Evolutionary conservation across 1,139 yeast species (phyloP), one percentile per base, ranked within the genome.

Genomic region (Lodderomyces orthopsilosis): DNA sequence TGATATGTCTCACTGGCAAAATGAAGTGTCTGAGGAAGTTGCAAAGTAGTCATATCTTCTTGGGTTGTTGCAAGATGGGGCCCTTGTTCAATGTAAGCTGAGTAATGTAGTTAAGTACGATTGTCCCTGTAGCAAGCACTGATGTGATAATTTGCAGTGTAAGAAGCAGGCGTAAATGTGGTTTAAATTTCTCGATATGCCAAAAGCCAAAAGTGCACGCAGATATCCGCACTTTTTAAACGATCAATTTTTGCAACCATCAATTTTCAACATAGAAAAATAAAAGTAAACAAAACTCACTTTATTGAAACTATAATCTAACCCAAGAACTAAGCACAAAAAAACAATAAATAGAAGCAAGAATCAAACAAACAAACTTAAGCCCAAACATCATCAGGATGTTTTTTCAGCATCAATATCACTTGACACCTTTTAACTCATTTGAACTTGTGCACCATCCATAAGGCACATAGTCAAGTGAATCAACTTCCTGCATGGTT

Each of bases 381-480:
- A 19, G 10, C 37, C 4, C 12, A 30, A 6, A 6, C 34, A 30
- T 14, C 18, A 9, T 15, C 34, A 15, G 15, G 19, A 30, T 30
- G 26, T 12, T 13, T 19, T 34, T 18, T 34, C 21, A 19, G 23
- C 35, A 30, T 4, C 9, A 10, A 30, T 6, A 8, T 6, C 9
- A 30, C 18, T n/a, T n/a, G n/a, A 17, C n/a, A 6, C 7, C 12
- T 13, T 12, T 26, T 43, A 39, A 40, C 35, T 23, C 51, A 57
- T 42, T 37, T 53, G 45, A 27, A 61, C 46, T 38, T 46, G 42
- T 22, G 51, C 62, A 23, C 70, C 71, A 7, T 59, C 58, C 44
- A 52, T 45, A 37, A 55, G 56, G 38, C 58, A 56, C 57, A 64
- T 55, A 22, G 70, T 65, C 49, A 66, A 62, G 46, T 67, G 70